Conservation (phyloP, 1,139 yeast genomes). For the Hansenula anomala region DNA sequence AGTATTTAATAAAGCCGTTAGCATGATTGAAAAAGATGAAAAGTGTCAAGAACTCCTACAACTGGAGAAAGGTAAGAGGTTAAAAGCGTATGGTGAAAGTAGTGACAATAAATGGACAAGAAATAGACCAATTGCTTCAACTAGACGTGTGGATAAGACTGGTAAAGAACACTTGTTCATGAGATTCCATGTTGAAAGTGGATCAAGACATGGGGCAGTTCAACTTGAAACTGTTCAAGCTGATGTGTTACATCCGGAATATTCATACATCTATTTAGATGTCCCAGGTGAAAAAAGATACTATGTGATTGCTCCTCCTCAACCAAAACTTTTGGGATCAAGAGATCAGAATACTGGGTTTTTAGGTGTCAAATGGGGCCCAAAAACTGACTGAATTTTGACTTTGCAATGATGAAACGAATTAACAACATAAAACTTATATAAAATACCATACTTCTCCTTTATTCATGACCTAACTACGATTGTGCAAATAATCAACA, state of each 20-base stretch:
- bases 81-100: conserved; percentile 81
- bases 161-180: conserved; percentile 78
- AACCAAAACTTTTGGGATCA: conserved; percentile 25
- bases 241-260: conserved; percentile 68
- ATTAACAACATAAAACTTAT: too few relatives aligned
- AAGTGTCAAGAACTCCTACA: conserved; percentile 54
- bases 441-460: too few relatives aligned
- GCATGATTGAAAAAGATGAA: conserved; percentile 64
- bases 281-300: conserved; percentile 66
- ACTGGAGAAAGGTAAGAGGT: conserved; percentile 48
- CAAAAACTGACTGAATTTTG: conserved; percentile 45
- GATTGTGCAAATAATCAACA: too few relatives aligned
- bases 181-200: conserved; percentile 84
- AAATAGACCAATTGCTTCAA: conserved; percentile 70
- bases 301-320: conserved; percentile 63
- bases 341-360: conserved; percentile 47
- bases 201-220: conserved; percentile 55
- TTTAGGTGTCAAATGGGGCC: conserved; percentile 84
- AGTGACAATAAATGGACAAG: conserved; percentile 77
- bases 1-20: conserved; percentile 82
- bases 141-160: conserved; percentile 54
- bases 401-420: not conserved
- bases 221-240: conserved; percentile 67
- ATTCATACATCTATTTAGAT: conserved; percentile 71
- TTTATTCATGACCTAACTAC: too few relatives aligned